Evolutionary conservation across 257 asterid species (phyloP), one percentile per base, ranked within the genome.

Genomic region (Ophiorrhiza pumila): DNA sequence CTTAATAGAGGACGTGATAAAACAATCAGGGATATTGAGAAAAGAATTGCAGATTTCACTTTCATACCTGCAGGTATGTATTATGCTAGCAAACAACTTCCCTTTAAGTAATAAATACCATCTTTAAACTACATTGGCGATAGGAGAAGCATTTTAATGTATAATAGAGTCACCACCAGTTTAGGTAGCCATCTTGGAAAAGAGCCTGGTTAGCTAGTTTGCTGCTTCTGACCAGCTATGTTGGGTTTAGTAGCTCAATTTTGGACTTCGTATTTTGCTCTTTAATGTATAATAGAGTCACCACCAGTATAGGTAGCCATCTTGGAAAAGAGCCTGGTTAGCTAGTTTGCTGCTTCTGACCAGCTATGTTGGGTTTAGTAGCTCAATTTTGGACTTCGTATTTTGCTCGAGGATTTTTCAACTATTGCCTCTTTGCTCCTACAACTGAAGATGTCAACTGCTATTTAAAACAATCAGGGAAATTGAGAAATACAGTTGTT

Each of bases 21-120:
- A 77, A 80, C 88, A 65, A 76, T 95, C 65, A 87, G 85, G 85
- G 84, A 53, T 68, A 92, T 92, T 67, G 99, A 95, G 86, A 89
- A 95, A 86, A 83, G 87, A 84, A 87, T 95, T 85, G 96, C 99
- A 71, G 98, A 95, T 85, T 90, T 92, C 88, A 83, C 97, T 83
- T 92, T 90, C 86, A 81, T 95, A 71, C 98, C 99, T 74, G 97
- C 77, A 68, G 99, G 99, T 95, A 90, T 68, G 92, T 78, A 75
- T 43, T 76, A 23, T 62, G 50, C 25, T 42, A 47, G 34, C 49
- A 41, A 49, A 17, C 9, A 5, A 3, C n/a, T 71, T 7, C 22
- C 29, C 22, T 69, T 59, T 6, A 32, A 27, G 14, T 29, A 1
- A 59, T 58, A 32, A 1, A 59, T 58, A 32, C 22, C 2, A 58